Percentiles rank a stretch among this genome's conserved stretches.
Conservation (phyloP, 345 rosid species). For the Lagerstroemia speciosa region DNA sequence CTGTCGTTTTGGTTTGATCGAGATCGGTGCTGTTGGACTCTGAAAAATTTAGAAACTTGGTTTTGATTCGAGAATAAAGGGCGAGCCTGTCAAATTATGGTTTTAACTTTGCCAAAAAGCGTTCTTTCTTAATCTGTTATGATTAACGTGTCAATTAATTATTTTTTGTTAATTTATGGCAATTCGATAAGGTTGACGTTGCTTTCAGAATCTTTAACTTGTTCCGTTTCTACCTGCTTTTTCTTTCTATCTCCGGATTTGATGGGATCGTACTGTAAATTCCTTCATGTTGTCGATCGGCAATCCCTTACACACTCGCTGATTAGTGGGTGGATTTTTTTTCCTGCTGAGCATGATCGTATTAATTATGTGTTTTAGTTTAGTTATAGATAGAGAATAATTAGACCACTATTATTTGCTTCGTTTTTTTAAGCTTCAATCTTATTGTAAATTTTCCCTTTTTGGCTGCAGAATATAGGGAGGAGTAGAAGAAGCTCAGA, state of each 20-base stretch:
- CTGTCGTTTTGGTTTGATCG: background rate
- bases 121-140: background rate
- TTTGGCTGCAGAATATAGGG: conserved; percentile 39
- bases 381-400: too few relatives aligned
- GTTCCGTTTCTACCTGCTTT: too few relatives aligned
- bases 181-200: background rate
- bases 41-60: background rate
- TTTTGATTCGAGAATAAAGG: background rate
- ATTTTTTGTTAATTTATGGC: background rate
- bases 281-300: background rate
- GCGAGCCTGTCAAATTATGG: background rate
- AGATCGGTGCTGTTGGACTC: background rate
- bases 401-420: background rate
- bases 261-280: background rate
- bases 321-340: background rate
- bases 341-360: background rate
- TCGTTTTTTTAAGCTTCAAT: background rate
- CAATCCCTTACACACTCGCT: background rate
- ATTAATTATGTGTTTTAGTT: too few relatives aligned
- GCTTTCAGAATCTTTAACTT: background rate
- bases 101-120: background rate
- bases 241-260: too few relatives aligned
- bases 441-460: background rate
- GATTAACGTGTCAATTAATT: background rate
- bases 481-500: conserved; percentile 50